A percentile compares a stretch with the other conserved stretches of the same genome.
phyloP scores from a whole-genome alignment of 805 yeast genomes.

The Saccharomycopsis vini region DNA sequence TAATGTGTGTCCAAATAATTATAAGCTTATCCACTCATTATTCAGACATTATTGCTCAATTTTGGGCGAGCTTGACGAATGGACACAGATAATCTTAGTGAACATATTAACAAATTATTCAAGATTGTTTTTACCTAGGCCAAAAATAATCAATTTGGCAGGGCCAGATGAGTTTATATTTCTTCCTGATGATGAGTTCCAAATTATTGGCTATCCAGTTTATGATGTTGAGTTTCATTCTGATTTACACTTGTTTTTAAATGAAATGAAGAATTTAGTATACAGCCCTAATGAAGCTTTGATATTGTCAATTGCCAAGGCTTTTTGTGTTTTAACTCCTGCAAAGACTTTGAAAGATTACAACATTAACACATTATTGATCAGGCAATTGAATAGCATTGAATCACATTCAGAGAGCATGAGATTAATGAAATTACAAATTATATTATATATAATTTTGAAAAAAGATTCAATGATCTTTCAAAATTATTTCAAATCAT shows the following conservation, averaged over 20 bases:
- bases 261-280: constrained; percentile 37
- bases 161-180: constrained; percentile 26
- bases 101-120: constrained; percentile 62
- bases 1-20: constrained; percentile 44
- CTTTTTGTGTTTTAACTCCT: constrained; percentile 50
- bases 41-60: constrained; percentile 48
- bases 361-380: constrained; percentile 42
- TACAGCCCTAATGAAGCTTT: constrained; percentile 52
- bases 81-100: constrained; percentile 53
- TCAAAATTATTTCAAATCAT: constrained; percentile 24
- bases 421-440: constrained; percentile 11
- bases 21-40: constrained; percentile 64
- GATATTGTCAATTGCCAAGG: constrained; percentile 48
- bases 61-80: constrained; percentile 52
- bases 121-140: constrained; percentile 49
- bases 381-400: constrained; percentile 32
- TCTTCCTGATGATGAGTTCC: constrained; percentile 33
- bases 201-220: constrained; percentile 30
- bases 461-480: constrained; percentile 17
- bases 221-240: constrained; percentile 39
- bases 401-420: constrained; percentile 20
- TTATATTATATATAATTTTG: constrained; percentile 12
- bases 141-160: constrained; percentile 33
- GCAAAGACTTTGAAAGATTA: constrained; percentile 40
- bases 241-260: constrained; percentile 50